These are phyloP conservation scores for Sequoia sempervirens DNA, from an alignment of 75 land plant species.

Conservation along the genomic window DNA sequence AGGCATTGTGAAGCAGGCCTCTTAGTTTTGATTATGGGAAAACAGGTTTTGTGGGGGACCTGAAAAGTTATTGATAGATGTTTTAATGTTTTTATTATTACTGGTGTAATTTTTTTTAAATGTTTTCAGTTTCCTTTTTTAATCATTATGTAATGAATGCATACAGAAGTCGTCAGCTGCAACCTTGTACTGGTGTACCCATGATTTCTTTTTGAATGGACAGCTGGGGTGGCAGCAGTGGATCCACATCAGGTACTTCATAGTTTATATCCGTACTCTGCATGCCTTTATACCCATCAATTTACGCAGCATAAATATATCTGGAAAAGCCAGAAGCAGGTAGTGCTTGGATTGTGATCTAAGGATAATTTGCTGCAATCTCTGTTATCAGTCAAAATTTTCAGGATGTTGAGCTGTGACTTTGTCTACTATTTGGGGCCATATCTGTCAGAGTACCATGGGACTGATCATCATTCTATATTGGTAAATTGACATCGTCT, in stretches of 20 bases:
- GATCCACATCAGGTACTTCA: neutral
- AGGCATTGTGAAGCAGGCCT: neutral
- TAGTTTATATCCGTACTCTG: neutral
- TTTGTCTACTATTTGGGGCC: neutral
- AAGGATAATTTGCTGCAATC: neutral
- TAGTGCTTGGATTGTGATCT: neutral
- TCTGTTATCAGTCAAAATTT: neutral
- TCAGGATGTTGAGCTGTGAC: neutral
- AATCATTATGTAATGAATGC: neutral
- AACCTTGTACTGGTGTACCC: neutral
- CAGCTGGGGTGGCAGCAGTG: neutral
- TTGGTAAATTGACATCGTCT: neutral
- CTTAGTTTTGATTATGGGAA: too few relatives aligned
- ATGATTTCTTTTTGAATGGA: neutral
- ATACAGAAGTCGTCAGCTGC: neutral
- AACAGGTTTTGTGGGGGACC: too few relatives aligned
- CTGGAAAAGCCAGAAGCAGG: neutral
- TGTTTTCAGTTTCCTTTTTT: neutral
- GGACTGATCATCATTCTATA: neutral
- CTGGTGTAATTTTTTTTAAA: neutral
- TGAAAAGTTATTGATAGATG: neutral
- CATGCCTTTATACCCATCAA: neutral
- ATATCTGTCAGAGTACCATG: neutral
- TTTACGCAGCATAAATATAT: neutral
- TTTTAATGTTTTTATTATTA: neutral